phyloP scores from a whole-genome alignment of 1,284 basidiomycete species.

The Microbotryum violaceum region DNA sequence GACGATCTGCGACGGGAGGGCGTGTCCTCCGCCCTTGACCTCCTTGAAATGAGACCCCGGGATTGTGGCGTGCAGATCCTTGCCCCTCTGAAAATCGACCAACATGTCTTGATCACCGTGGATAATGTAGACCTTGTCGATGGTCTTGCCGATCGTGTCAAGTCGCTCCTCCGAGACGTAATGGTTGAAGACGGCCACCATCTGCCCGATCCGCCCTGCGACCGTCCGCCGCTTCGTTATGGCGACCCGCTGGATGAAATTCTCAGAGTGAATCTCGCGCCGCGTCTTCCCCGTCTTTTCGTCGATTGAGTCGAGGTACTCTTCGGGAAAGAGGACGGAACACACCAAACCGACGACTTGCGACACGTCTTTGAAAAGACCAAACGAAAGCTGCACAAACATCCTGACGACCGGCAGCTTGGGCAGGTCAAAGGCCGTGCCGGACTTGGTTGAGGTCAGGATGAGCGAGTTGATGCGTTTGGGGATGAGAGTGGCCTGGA shows the following conservation, averaged over 20 bases:
- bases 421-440: constrained; percentile 33
- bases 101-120: constrained; percentile 68
- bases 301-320: constrained; percentile 48
- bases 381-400: constrained; percentile 20
- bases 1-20: constrained; percentile 19
- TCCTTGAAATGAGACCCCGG: constrained; percentile 40
- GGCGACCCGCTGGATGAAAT: constrained; percentile 50
- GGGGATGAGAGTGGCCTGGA: constrained; percentile 59
- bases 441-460: constrained; percentile 63
- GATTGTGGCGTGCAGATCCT: constrained; percentile 56
- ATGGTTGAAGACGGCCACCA: constrained; percentile 59
- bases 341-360: constrained; percentile 43
- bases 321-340: constrained; percentile 56
- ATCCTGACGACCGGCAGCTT: constrained; percentile 7
- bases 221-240: constrained; percentile 56
- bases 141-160: constrained; percentile 49
- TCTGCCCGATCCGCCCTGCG: constrained; percentile 63
- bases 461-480: constrained; percentile 59
- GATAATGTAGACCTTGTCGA: constrained; percentile 59
- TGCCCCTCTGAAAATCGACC: constrained; percentile 54
- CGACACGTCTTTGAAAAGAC: constrained; percentile 7
- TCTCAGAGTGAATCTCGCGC: constrained; percentile 38
- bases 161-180: constrained; percentile 54
- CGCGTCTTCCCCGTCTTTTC: constrained; percentile 11
- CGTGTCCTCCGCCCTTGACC: constrained; percentile 23